Base-by-base conservation (phyloP, 371 early-diverging fungal genomes). In the Mortierella sp. region DNA sequence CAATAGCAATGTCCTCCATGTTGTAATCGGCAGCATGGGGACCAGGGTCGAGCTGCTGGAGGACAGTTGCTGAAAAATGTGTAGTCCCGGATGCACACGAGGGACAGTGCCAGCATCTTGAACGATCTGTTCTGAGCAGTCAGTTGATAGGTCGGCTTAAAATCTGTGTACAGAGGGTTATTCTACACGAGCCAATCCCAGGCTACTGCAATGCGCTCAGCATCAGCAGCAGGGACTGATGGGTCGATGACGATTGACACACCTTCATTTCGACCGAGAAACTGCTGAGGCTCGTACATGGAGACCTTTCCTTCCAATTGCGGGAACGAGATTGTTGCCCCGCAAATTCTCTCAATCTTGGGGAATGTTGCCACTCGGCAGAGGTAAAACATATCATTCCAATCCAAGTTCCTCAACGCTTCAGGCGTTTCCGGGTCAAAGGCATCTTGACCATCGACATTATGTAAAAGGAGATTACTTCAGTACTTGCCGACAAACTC, bases 301-400 rank as follows among this genome's bases (percentile, higher is more conserved):
- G 68, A 59, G 0, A 67, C 68, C 22, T 12, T 6, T 12, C 68
- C 68, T 18, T 59, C 45, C 1, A 67, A 3, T 45, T 59, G 68
- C 12, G 59, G 40, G 35, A 67, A 67, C 4, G 12, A 49, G 14
- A 49, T 9, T 12, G 12, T 3, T 9, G 12, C n/a, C n/a, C 10
- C n/a, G 4, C 9, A 3, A 49, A 16, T 16, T n/a, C n/a, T n/a
- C 5, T 3, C 5, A n/a, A 9, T 49, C 4, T 49, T 49, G 4
- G 49, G 14, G n/a, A 49, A 49, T 49, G 49, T 49, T 5, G 14
- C 49, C 4, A 49, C n/a, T 10, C 49, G 49, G n/a, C 49, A 49
- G 3, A 49, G 4, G n/a, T 49, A 49, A 4, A n/a, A n/a, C 49
- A 49, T 49, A 16, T 49, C 49, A 4, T 49, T 12, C n/a, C 12